Evolutionary conservation across 768 basidiomycete genomes (phyloP).

Genomic region (Pleurotus pulmonarius): DNA sequence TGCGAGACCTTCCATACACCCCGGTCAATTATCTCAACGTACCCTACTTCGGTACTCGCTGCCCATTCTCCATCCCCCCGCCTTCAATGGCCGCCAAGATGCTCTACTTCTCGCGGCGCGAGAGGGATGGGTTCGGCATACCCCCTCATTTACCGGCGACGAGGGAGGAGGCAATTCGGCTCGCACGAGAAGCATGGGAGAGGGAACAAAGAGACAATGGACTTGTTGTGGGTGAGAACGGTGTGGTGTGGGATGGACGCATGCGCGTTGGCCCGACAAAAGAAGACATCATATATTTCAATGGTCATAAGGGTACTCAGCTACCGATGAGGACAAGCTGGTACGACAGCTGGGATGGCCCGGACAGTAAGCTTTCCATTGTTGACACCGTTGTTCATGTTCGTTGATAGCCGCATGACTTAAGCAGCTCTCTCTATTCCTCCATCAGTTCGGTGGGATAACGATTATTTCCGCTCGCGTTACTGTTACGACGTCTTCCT

Average conservation of each 20-base stretch:
- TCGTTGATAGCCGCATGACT: not conserved
- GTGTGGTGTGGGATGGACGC: slow-evolving; percentile 14
- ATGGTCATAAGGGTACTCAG: slow-evolving; percentile 31
- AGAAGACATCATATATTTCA: slow-evolving; percentile 59
- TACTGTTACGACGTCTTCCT: slow-evolving; percentile 34
- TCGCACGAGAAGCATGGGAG: not conserved
- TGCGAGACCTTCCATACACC: slow-evolving; percentile 5
- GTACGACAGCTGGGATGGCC: slow-evolving; percentile 10
- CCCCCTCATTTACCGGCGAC: slow-evolving; percentile 33
- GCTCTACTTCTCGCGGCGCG: slow-evolving; percentile 57
- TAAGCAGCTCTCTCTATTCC: not conserved
- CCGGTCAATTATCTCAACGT: slow-evolving; percentile 15
- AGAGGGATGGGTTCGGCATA: slow-evolving; percentile 40
- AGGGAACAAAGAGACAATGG: not conserved
- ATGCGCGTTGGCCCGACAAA: slow-evolving; percentile 39
- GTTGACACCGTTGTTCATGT: not conserved
- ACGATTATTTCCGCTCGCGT: slow-evolving; percentile 53
- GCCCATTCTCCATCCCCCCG: slow-evolving; percentile 32
- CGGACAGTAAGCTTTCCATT: not conserved
- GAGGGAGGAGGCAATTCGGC: slow-evolving; percentile 20
- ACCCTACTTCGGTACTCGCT: slow-evolving; percentile 26
- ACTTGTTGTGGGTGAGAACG: slow-evolving; percentile 10
- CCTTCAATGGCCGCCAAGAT: slow-evolving; percentile 56
- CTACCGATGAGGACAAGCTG: slow-evolving; percentile 20
- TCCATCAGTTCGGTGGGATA: slow-evolving; percentile 41